These are phyloP conservation scores for Metschnikowia gelsemii DNA, from an alignment of 805 yeast genomes.

Conservation along the genomic window DNA sequence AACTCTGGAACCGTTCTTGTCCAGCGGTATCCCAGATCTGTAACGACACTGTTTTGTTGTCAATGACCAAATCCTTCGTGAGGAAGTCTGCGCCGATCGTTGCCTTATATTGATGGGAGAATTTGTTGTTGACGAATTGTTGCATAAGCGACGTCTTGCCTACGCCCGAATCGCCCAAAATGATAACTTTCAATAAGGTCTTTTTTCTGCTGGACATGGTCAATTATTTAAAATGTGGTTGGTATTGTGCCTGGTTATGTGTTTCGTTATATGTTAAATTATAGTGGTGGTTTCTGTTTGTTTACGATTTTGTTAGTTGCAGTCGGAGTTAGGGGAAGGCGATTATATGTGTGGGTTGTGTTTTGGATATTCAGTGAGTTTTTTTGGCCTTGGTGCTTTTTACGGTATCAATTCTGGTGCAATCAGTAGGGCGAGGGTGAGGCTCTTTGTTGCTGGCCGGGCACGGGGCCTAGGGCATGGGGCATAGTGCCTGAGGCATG, in stretches of 20 bases:
- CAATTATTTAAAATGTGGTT: not conserved
- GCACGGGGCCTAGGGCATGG: too few relatives aligned
- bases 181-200: constrained; percentile 80
- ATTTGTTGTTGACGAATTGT: constrained; percentile 92
- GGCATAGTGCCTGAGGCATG: too few relatives aligned
- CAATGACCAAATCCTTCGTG: constrained; percentile 85
- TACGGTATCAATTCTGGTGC: too few relatives aligned
- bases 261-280: too few relatives aligned
- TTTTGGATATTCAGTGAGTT: not conserved
- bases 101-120: constrained; percentile 93
- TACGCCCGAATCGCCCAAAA: constrained; percentile 95
- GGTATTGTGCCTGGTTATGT: too few relatives aligned
- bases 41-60: constrained; percentile 76
- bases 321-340: not conserved
- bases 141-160: constrained; percentile 98
- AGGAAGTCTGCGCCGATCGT: constrained; percentile 97
- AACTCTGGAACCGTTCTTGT: constrained; percentile 85
- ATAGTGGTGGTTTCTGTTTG: not conserved
- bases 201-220: constrained; percentile 65
- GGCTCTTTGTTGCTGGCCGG: too few relatives aligned
- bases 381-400: too few relatives aligned
- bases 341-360: not conserved
- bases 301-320: not conserved
- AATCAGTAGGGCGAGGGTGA: too few relatives aligned
- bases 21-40: constrained; percentile 61